Percentiles rank a stretch among this genome's conserved stretches.
Conservation (phyloP, 805 yeast species). For the Nakazawaea siamensis region DNA sequence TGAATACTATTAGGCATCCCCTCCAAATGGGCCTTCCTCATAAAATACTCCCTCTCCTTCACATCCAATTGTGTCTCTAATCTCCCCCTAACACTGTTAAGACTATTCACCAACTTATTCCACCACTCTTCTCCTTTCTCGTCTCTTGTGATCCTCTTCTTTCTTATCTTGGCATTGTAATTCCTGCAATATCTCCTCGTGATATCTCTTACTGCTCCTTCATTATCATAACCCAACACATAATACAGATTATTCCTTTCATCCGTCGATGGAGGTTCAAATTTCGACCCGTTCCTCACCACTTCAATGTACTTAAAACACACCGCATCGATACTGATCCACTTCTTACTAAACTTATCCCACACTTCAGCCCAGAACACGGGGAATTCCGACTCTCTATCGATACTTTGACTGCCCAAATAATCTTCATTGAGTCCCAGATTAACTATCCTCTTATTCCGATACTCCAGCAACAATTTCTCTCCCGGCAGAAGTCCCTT, state of each 20-base stretch:
- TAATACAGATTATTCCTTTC: constrained; percentile 55
- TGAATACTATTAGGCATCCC: constrained; percentile 82
- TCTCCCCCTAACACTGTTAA: constrained; percentile 17
- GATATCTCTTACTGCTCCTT: constrained; percentile 66
- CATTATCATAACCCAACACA: constrained; percentile 67
- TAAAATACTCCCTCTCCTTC: constrained; percentile 54
- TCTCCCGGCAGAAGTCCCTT: constrained; percentile 18
- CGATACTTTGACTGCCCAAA: constrained; percentile 8
- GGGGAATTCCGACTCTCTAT: constrained; percentile 36
- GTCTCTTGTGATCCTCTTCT: constrained; percentile 60
- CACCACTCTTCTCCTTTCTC: constrained; percentile 58
- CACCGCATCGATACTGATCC: constrained; percentile 85
- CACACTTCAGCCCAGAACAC: constrained; percentile 93
- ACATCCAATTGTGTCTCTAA: constrained; percentile 30
- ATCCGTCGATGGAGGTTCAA: constrained; percentile 69
- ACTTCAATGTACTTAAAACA: constrained; percentile 57
- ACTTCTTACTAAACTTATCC: constrained; percentile 61
- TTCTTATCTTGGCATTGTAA: constrained; percentile 68
- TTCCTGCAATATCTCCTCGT: constrained; percentile 72
- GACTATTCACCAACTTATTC: constrained; percentile 30
- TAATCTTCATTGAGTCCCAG: constrained; percentile 5
- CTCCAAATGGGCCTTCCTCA: constrained; percentile 57
- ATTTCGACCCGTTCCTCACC: constrained; percentile 39
- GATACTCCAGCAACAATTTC: constrained; percentile 17
- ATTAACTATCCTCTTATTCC: constrained; percentile 16